Evolutionary conservation across 202 grass and related monocot species (phyloP), one percentile per base, ranked within the genome.

Genomic region (Carex arenaria): DNA sequence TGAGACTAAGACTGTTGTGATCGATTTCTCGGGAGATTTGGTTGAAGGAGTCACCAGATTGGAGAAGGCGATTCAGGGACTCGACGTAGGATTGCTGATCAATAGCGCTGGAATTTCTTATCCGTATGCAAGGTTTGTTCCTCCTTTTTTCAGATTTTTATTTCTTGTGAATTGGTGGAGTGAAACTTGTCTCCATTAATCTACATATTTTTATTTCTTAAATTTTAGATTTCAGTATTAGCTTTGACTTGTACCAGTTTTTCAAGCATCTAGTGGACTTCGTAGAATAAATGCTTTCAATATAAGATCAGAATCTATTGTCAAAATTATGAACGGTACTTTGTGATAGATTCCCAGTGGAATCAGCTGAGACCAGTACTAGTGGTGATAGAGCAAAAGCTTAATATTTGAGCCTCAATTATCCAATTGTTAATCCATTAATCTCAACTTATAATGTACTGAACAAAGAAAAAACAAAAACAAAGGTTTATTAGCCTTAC

Each of bases 91-190:
- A 14, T 81, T 97, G 45, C 86, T 97, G 68, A 85, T 94, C 61
- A 97, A 97, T 85, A 92, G 88, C 91, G 94, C 92, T 54, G 94
- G 94, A 2, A 15, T 92, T 28, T 94, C 91, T 18, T 97, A 97
- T 85, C 94, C 94, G 7, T 97, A 97, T 82, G 94, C 94, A 69
- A 90, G 90, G 82, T 87, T 52, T 67, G 80, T 32, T 82, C 6
- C 45, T 68, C 49, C 42, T 82, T 28, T 31, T 38, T 82, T 18
- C 9, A 66, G n/a, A 66, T 28, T 82, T 82, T 52, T 82, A 15
- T 22, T 40, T 43, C 32, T 45, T 42, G 12, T 23, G 7, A n/a
- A 20, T 80, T 43, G n/a, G 15, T 4, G 31, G 77, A 80, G 30
- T 63, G 11, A 43, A 61, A 30, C n/a, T 63, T 57, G 20, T 72